Evolutionary conservation across 306 rosid species (phyloP), one percentile per base, ranked within the genome.

Genomic region (Ormosia emarginata): DNA sequence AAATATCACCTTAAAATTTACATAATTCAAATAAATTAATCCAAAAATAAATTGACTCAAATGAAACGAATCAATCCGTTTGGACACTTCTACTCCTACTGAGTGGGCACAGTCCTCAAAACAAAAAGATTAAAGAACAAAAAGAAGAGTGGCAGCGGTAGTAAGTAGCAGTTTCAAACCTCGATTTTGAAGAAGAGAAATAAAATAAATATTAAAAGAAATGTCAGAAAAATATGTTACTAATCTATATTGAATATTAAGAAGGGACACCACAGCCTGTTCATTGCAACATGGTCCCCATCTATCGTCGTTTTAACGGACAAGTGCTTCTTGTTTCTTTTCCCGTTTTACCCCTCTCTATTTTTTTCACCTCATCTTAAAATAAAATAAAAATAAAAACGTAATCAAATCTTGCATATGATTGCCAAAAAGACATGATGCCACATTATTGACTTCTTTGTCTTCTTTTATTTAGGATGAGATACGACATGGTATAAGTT

Each of bases 211-310:
- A n/a, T n/a, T n/a, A n/a, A n/a, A n/a, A n/a, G n/a, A n/a, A n/a
- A n/a, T n/a, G n/a, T n/a, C n/a, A n/a, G n/a, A n/a, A n/a, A n/a
- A n/a, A n/a, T n/a, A n/a, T n/a, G n/a, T n/a, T n/a, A n/a, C n/a
- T n/a, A n/a, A n/a, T n/a, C n/a, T n/a, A n/a, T n/a, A n/a, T n/a
- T n/a, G n/a, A n/a, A n/a, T n/a, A n/a, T n/a, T n/a, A n/a, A 24
- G 24, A 24, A 24, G 43, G 5, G 24, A 10, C 10, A 10, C 47
- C 30, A 65, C 64, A 65, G 72, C 14, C 29, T 50, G 66, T 65
- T 10, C 66, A 65, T 12, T 67, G 67, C 40, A 33, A 55, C 67
- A 68, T 57, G 69, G 82, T 56, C 75, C 82, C 74, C 33, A 12
- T 11, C 67, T 66, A 39, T 29, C 18, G 5, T 8, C 4, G 3